Evolutionary conservation across 192 early-diverging fungal genomes (phyloP), one percentile per base, ranked within the genome.

Genomic region (Linnemannia exigua): DNA sequence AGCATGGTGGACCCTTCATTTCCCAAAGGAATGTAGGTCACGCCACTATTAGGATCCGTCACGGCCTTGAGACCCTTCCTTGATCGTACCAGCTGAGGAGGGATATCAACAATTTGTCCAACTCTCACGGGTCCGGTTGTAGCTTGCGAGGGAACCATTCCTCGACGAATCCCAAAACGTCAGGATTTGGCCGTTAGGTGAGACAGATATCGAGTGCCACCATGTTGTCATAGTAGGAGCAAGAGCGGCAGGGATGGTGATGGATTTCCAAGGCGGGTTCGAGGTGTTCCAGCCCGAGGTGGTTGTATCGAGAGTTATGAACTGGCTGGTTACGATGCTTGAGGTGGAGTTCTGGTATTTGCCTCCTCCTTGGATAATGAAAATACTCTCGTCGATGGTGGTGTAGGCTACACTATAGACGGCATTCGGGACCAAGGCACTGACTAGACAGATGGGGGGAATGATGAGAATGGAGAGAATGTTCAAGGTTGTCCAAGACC

Each of bases 21-120:
- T 1, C 74, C 74, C 35, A 38, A 28, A n/a, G 74, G 74, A 37
- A 75, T 22, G 15, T 75, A 75, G 1, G 63, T 51, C 8, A 37
- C 9, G 1, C 74, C 74, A 19, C 54, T 50, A 1, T 28, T 37
- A 14, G 74, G 74, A 37, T 75, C 37, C 0, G 74, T 44, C 2
- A 58, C 74, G 3, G 74, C 74, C 38, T 61, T 58, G 44, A 75
- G n/a, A 0, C 15, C 54, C 20, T 63, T 44, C 12, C 5, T 1
- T 3, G 54, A n/a, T n/a, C 36, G 1, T 12, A 14, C 58, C 28
- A 25, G 3, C 41, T 9, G 41, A 9, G 41, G 41, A 44, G 41
- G 9, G 41, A 44, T 3, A 44, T 44, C 3, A 9, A 44, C 41
- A 3, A 44, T 44, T 44, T 44, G 58, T 28, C 58, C 25, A 28